Base-by-base conservation (phyloP, 768 basidiomycete genomes). In the Harrya chromipes region DNA sequence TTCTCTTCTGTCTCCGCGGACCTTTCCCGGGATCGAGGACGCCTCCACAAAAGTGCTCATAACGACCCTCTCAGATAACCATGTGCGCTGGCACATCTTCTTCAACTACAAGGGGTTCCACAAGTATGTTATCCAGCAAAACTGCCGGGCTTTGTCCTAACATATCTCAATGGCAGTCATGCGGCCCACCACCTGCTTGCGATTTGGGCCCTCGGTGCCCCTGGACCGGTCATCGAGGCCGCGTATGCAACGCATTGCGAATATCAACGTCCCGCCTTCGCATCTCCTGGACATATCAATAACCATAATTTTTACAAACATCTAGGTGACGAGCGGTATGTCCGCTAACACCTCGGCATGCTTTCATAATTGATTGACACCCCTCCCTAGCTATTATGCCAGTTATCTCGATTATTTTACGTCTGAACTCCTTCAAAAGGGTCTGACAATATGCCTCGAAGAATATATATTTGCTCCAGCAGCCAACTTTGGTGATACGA, bases 131-230 rank as follows among this genome's bases (percentile, higher is more conserved):
- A 31, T 14, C 17, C 37, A 40, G 23, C 31, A 19, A 48, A 16
- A 26, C 2, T 51, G 4, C 20, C 21, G 1, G 67, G 54, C 36
- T 54, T 54, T 5, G 9, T 47, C 19, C 46, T 55, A 50, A 54
- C 40, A 74, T 43, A 4, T 6, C 49, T 23, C 41, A 43, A 2
- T 4, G 29, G 29, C 29, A 80, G 79, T 47, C 85, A 87, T 66
- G 66, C 76, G 29, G 69, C 78, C 4, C 84, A 87, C 54, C 80
- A 78, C 21, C 54, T 78, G 17, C 63, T 84, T 21, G 81, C 83
- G 6, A 73, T 82, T 3, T 87, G 81, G 71, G 72, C 74, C 1
- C 63, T 89, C 11, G 87, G 86, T 2, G 85, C 77, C 0, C 66
- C 73, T 13, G 65, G 63, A 1, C 53, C 62, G 11, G 58, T 78